Base-by-base conservation (phyloP, 257 asterid species). In the Nemophila menziesii region DNA sequence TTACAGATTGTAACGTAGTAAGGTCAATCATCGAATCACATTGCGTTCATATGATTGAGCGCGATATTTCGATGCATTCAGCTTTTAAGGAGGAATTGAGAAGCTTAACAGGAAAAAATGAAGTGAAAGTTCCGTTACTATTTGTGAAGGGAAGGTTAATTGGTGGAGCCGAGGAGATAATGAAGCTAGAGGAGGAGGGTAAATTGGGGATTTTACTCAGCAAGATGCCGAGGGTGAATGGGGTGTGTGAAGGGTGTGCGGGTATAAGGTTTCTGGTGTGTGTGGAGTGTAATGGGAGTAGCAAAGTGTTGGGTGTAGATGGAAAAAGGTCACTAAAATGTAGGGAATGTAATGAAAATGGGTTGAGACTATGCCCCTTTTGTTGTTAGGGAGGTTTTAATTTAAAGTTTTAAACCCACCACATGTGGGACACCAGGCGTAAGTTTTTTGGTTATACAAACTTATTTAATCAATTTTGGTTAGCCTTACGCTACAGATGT, bases 261-360 rank as follows among this genome's bases (percentile, higher is more conserved):
- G 96, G 96, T 22, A 40, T 90, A 39, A 59, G 94, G 54, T 90
- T 90, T n/a, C 56, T 84, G 50, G 59, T 81, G 93, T 85, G 98
- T 19, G 21, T 44, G 72, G 74, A 39, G 39, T 90, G 99, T 64
- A 61, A 64, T 44, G 99, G 96, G 39, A 90, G 96, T 37, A 69
- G 94, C 41, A 85, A 75, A 43, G 59, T 89, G 16, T 36, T 79
- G 48, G 94, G 77, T 8, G 73, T 64, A 34, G 80, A 66, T 58
- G 79, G 82, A 33, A 86, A 57, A 66, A 66, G 58, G 69, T 78
- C 72, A 33, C 65, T 68, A 11, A 81, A 75, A 53, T 90, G 99
- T 47, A 60, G 48, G 0, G 69, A 79, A 54, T 90, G 98, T 55
- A 90, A 90, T 61, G 96, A 90, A 69, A 90, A 89, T 72, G 95